A percentile compares a stretch with the other conserved stretches of the same genome.
phyloP scores from a whole-genome alignment of 495 filamentous ascomycete species.

The Talaromyces adpressus region DNA sequence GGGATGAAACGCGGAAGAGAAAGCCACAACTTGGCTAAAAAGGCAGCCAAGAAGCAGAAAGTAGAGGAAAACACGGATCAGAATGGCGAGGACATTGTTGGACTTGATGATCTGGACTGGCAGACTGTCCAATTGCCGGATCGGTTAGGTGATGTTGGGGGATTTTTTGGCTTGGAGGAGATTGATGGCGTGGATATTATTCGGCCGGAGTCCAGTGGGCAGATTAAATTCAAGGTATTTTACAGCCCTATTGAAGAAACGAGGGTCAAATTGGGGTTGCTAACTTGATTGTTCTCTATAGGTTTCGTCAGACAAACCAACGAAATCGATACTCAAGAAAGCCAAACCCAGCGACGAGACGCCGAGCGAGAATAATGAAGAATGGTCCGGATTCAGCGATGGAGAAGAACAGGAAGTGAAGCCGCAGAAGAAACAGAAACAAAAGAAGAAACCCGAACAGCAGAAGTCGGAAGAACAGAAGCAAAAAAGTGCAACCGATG shows the following conservation, averaged over 20 bases:
- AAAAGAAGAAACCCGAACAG: conserved; percentile 12
- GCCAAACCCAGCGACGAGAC: conserved; percentile 10
- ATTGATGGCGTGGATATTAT: conserved; percentile 84
- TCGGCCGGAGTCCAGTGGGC: conserved; percentile 25
- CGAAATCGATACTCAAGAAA: conserved; percentile 29
- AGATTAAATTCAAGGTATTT: conserved; percentile 43
- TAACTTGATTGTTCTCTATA: conserved; percentile 11
- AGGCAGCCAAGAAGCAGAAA: conserved; percentile 47
- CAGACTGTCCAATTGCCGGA: conserved; percentile 76
- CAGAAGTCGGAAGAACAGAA: conserved; percentile 1
- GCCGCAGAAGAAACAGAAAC: conserved; percentile 16
- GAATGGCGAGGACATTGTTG: conserved; percentile 14
- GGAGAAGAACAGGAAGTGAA: conserved; percentile 25
- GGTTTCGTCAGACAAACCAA: conserved; percentile 30
- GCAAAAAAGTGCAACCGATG: conserved; percentile 20
- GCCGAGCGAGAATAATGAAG: conserved; percentile 31
- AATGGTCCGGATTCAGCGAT: conserved; percentile 51
- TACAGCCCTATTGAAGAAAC: too few species aligned
- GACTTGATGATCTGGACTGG: conserved; percentile 71
- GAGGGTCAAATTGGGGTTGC: not conserved
- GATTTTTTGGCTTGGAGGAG: conserved; percentile 91
- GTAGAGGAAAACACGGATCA: conserved; percentile 21
- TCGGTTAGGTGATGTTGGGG: conserved; percentile 83
- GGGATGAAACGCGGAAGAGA: conserved; percentile 45
- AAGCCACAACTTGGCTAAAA: conserved; percentile 19